These are phyloP conservation scores for Macrotyloma uniflorum DNA, from an alignment of 306 rosid genomes.

Conservation along the genomic window DNA sequence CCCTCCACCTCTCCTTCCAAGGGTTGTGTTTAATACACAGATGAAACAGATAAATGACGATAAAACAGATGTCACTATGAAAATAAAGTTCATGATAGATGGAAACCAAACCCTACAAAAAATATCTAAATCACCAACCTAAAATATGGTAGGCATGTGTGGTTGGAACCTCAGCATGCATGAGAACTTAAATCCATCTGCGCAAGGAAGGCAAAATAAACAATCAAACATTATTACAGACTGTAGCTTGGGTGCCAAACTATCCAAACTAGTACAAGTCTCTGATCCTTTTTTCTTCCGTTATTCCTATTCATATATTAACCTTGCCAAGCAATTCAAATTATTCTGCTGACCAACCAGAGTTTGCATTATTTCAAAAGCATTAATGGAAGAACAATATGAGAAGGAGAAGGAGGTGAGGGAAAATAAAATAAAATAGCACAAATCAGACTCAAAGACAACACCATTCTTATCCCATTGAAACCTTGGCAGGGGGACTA, in stretches of 20 bases:
- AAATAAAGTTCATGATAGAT: background rate
- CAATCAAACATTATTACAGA: conserved; percentile 59
- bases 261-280: conserved; percentile 58
- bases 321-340: conserved; percentile 59
- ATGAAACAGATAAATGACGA: background rate
- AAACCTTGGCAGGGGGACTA: conserved; percentile 52
- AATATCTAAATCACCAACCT: conserved; percentile 12
- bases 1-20: background rate
- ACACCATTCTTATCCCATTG: conserved; percentile 57
- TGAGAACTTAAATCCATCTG: conserved; percentile 39
- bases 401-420: conserved; percentile 40
- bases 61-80: conserved; percentile 11
- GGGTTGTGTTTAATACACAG: background rate
- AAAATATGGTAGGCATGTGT: conserved; percentile 9
- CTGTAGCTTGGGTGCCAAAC: conserved; percentile 49
- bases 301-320: conserved; percentile 56
- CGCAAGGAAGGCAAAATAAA: conserved; percentile 31
- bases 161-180: conserved; percentile 28
- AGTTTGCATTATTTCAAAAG: conserved; percentile 72
- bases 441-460: conserved; percentile 48
- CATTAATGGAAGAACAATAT: conserved; percentile 59
- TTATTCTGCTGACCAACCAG: conserved; percentile 57
- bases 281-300: conserved; percentile 39
- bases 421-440: conserved; percentile 42
- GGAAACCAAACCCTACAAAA: conserved; percentile 3